phyloP scores from a whole-genome alignment of 2,329 filamentous ascomycete species.

The Aphanoascus verrucosus region DNA sequence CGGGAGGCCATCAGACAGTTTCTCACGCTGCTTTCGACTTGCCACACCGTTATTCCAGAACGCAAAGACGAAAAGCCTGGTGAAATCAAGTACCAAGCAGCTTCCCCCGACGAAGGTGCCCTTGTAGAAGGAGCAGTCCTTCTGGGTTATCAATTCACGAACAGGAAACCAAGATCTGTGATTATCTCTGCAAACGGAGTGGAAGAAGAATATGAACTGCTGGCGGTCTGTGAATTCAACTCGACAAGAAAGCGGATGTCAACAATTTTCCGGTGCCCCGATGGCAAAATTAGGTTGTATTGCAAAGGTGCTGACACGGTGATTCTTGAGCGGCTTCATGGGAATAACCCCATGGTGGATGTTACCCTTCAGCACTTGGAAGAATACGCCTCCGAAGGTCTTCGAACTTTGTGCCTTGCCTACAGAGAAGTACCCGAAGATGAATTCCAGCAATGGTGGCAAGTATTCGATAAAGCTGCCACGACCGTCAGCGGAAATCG shows the following conservation, averaged over 20 bases:
- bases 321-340: conserved; percentile 78
- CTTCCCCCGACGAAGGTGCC: conserved; percentile 94
- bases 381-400: conserved; percentile 91
- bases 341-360: conserved; percentile 78
- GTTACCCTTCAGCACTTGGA: conserved; percentile 90
- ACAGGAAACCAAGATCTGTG: conserved; percentile 79
- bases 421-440: conserved; percentile 86
- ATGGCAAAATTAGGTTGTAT: conserved; percentile 88
- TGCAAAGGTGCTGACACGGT: conserved; percentile 97
- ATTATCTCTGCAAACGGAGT: conserved; percentile 66
- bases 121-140: conserved; percentile 79
- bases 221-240: conserved; percentile 99
- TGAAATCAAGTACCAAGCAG: conserved; percentile 92
- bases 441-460: conserved; percentile 78
- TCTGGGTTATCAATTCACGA: conserved; percentile 81
- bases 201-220: conserved; percentile 72
- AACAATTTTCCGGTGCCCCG: conserved; percentile 88
- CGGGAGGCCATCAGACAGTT: conserved; percentile 67
- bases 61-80: conserved; percentile 63
- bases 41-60: conserved; percentile 96
- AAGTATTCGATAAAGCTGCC: conserved; percentile 74
- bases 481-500: conserved; percentile 89
- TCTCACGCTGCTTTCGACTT: conserved; percentile 72
- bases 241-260: conserved; percentile 97
- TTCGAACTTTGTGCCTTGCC: conserved; percentile 86